Evolutionary conservation across 2,329 filamentous ascomycete genomes (phyloP).

Genomic region (Pseudofabraea citricarpa): DNA sequence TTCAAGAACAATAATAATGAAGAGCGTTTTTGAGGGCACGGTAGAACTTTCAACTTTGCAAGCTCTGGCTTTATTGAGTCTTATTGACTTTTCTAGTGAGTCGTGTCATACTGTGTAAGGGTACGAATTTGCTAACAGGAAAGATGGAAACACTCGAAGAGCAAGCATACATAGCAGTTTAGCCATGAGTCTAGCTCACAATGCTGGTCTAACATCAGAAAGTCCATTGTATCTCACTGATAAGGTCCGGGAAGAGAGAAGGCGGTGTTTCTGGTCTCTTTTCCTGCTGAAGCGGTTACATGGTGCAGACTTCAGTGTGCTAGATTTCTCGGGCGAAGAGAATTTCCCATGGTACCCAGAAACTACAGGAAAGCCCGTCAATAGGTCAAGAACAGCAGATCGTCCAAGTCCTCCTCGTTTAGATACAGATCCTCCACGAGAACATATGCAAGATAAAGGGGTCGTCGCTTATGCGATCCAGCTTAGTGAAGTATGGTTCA

Average conservation of each 20-base stretch:
- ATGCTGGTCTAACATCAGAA: conserved; percentile 37
- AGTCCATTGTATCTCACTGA: conserved; percentile 10
- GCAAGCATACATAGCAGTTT: conserved; percentile 39
- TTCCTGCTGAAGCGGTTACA: conserved; percentile 27
- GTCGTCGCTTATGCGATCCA: conserved; percentile 41
- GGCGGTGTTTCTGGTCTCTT: conserved; percentile 30
- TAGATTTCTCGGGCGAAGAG: conserved; percentile 31
- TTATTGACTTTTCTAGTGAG: conserved; percentile 33
- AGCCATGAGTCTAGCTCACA: conserved; percentile 39
- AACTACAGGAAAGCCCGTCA: conserved; percentile 24
- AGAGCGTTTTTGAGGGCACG: conserved; percentile 29
- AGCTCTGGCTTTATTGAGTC: conserved; percentile 31
- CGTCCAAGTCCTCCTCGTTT: neutral
- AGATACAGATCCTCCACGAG: conserved; percentile 10
- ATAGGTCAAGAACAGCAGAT: neutral
- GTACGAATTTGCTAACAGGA: neutral
- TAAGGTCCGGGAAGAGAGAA: conserved; percentile 22
- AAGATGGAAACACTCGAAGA: conserved; percentile 40
- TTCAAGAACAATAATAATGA: conserved; percentile 27
- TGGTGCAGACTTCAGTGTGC: conserved; percentile 33
- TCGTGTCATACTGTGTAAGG: neutral
- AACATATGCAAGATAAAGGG: conserved; percentile 27
- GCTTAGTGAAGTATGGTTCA: conserved; percentile 43
- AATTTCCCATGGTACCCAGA: conserved; percentile 34
- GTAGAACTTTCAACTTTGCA: conserved; percentile 35